A percentile compares a stretch with the other conserved stretches of the same genome.
phyloP scores from a whole-genome alignment of 257 asterid species.

The Solanum tacnaense region DNA sequence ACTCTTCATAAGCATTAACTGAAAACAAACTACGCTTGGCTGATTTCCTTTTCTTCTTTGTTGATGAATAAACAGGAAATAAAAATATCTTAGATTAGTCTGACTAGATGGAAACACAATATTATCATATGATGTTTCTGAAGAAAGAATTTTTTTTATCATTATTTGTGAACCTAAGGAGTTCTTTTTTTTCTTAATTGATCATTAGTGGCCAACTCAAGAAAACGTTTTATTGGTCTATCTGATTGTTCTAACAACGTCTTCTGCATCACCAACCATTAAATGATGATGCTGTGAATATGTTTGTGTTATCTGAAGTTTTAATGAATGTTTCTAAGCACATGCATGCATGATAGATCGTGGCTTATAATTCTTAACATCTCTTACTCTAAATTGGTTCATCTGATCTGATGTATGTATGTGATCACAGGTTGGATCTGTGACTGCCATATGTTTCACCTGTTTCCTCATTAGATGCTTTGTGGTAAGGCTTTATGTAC shows the following conservation, averaged over 20 bases:
- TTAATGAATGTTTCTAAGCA: not conserved
- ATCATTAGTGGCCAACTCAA: not conserved
- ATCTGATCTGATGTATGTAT: not conserved
- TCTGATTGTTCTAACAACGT: not conserved
- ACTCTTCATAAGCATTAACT: not conserved
- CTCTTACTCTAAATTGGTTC: not conserved
- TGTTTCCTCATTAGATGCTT: slow-evolving; percentile 85
- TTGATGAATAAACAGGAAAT: not conserved
- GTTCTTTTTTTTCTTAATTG: not conserved
- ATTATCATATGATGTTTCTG: not conserved
- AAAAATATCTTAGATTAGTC: not conserved
- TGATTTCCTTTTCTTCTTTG: not conserved
- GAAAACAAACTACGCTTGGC: not conserved
- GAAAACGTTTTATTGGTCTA: not conserved
- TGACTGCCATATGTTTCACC: slow-evolving; percentile 85
- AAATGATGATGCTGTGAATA: not conserved
- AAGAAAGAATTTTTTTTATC: not conserved
- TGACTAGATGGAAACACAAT: not conserved
- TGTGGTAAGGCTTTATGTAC: slow-evolving; percentile 46
- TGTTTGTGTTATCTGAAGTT: not conserved
- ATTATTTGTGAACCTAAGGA: not conserved
- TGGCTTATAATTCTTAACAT: not conserved
- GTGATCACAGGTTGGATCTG: slow-evolving; percentile 77
- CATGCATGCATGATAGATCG: not conserved
- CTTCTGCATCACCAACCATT: not conserved